Base-by-base conservation (phyloP, 73 alveolate genomes). In the Symbiodinium natans region DNA sequence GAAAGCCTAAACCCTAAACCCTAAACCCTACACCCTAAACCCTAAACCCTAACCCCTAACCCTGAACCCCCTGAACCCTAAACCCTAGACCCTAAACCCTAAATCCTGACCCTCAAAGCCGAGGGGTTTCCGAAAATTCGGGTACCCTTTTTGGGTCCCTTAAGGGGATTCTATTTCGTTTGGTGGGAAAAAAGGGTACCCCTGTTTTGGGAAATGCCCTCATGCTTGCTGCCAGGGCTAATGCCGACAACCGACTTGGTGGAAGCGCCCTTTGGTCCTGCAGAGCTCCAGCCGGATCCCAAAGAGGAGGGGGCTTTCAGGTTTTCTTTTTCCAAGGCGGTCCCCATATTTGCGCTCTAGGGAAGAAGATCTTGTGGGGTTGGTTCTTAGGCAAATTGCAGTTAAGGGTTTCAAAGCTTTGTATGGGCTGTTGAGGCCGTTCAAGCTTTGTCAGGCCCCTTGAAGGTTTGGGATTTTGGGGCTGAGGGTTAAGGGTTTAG, bases 231-330 rank as follows among this genome's bases (percentile, higher is more conserved):
- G 59, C 59, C 21, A 46, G 59, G 59, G 21, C 13, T 46, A 46
- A 13, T 6, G 59, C 59, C 59, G 6, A 9, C 59, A 31, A 29
- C 77, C 3, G 96, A 89, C 75, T 25, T 68, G 52, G 96, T 89
- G 40, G 96, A 89, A 68, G 96, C 87, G 27, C 96, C 96, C 39
- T 89, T 68, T 40, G 96, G 96, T 38, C 87, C 96, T 1, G 96
- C 96, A 31, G 75, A 40, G 48, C 80, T 43, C 27, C 94, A 89
- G 48, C 25, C 75, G 77, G 87, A 89, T 19, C 74, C 75, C 25
- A 29, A 40, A 40, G 95, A 88, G 95, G 95, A 54, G 54, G 33
- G 13, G 59, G 59, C 59, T 9, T 13, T 6, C 13, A 13, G 59
- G 13, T 46, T 46, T 46, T 46, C 13, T 46, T n/a, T 19, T 19